Evolutionary conservation across 176 grass and related monocot genomes (phyloP).

Genomic region (Otatea glauca): DNA sequence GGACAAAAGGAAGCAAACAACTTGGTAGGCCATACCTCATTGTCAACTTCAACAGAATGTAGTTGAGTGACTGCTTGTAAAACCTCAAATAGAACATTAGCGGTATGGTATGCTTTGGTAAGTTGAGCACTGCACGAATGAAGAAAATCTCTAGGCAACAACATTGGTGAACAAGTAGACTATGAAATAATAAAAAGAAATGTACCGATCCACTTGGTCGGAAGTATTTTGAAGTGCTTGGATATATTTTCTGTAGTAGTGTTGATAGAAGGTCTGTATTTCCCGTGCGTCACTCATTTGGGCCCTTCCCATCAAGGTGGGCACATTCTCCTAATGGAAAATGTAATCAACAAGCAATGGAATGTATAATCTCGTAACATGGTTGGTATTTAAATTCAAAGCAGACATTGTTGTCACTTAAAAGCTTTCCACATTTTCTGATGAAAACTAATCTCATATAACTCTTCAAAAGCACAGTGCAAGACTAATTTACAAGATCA

Average conservation of each 20-base stretch:
- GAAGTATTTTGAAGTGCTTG: conserved; percentile 80
- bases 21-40: conserved; percentile 62
- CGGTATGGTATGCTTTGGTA: conserved; percentile 95
- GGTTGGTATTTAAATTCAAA: not conserved
- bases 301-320: conserved; percentile 73
- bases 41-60: conserved; percentile 82
- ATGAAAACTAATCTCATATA: not conserved
- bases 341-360: conserved; percentile 21
- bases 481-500: conserved; percentile 23
- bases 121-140: conserved; percentile 67
- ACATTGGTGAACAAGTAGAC: conserved; percentile 29
- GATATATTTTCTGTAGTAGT: conserved; percentile 90
- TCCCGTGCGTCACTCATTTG: conserved; percentile 84
- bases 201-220: conserved; percentile 80
- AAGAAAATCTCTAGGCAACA: conserved; percentile 32
- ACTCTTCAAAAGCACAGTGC: not conserved
- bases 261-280: conserved; percentile 91
- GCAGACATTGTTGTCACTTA: not conserved
- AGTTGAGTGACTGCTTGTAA: conserved; percentile 86
- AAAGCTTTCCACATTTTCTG: conserved; percentile 10
- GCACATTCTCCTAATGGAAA: conserved; percentile 67
- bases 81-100: conserved; percentile 89
- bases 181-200: conserved; percentile 28
- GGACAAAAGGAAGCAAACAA: conserved; percentile 26
- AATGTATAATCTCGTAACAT: not conserved